Conservation (phyloP, 768 basidiomycete species). For the Mrakia hoshinonis region DNA sequence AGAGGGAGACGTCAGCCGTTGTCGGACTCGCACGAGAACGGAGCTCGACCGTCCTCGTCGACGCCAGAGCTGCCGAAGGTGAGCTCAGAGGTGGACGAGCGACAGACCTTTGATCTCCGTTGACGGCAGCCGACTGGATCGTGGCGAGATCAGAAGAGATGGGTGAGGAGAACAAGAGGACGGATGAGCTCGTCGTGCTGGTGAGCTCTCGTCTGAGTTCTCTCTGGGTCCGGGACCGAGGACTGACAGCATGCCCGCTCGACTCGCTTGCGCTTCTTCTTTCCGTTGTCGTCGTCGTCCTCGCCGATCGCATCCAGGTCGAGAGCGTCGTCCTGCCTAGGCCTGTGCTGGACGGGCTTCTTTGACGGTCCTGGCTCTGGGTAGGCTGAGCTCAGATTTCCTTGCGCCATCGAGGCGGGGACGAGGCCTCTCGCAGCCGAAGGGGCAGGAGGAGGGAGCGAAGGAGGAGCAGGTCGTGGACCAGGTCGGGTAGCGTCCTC, state of each 20-base stretch:
- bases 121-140: neutral
- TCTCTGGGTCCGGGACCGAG: neutral
- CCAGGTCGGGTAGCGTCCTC: too few species aligned
- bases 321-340: too few species aligned
- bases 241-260: slow-evolving; percentile 14
- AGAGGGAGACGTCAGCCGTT: neutral
- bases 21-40: neutral
- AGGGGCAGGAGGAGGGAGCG: too few species aligned
- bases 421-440: too few species aligned
- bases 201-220: neutral
- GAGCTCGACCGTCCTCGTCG: neutral
- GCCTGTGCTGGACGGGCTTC: too few species aligned
- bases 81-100: neutral
- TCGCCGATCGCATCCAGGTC: neutral
- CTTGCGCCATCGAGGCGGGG: too few species aligned
- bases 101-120: neutral
- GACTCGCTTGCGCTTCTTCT: neutral
- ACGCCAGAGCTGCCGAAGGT: neutral
- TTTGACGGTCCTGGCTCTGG: too few species aligned
- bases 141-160: neutral
- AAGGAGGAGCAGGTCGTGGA: too few species aligned
- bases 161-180: neutral
- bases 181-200: neutral
- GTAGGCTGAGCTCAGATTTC: too few species aligned
- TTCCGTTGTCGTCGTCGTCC: neutral